Base-by-base conservation (phyloP, 306 rosid genomes). In the Nissolia schottii region DNA sequence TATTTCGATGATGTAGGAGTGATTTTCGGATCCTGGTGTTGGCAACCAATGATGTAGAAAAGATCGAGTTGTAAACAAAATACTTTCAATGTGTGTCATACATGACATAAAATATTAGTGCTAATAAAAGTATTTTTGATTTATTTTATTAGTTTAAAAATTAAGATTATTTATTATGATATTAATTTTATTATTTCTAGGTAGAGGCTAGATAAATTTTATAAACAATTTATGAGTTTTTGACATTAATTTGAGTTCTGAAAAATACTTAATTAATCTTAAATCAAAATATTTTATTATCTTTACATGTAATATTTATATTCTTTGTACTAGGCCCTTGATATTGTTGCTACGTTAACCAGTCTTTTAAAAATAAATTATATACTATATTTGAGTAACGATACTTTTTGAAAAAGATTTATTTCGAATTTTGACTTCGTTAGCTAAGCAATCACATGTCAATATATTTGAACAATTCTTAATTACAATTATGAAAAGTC, bases 1-100 rank as follows among this genome's bases (percentile, higher is more conserved):
- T 49, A 7, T 32, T n/a, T 66, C 53, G 31, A 32, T 53, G 31
- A 64, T 41, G 54, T 24, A 23, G 63, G 77, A 80, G 84, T 54
- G 58, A 80, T 69, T 75, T 69, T 75, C 70, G 74, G 77, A 62
- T 70, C 60, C 23, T 16, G 19, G 45, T 7, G 7, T 29, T 31
- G 29, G 2, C 32, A 67, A n/a, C n/a, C n/a, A n/a, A 46, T 46
- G 22, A 67, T 49, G 32, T 18, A n/a, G n/a, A n/a, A n/a, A n/a
- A n/a, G n/a, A n/a, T n/a, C n/a, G 7, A 32, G 38, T 32, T 2
- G 11, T 6, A 11, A 8, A 9, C 10, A 37, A 41, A 41, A 12
- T 38, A 38, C 45, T 41, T 13, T 41, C 14, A 13, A 13, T 13
- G 48, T 41, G 5, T 41, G 14, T 12, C 15, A 41, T 41, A 12